Conservation (phyloP, 139 green algal species). For the Picochlorum sp. region DNA sequence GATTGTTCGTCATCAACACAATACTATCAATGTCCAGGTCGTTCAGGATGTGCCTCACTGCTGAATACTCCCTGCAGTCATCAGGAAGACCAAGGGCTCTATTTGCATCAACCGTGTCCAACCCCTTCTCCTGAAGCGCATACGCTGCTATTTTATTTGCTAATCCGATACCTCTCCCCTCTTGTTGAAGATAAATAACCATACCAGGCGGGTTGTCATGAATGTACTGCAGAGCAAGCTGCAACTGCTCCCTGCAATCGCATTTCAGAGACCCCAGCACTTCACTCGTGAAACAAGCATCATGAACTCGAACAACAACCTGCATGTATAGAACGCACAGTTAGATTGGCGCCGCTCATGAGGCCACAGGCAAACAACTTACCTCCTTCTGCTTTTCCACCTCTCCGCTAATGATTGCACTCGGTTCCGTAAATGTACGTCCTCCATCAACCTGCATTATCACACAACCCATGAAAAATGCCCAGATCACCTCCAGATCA, state of each 20-base stretch:
- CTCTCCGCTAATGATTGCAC: slow-evolving; percentile 68
- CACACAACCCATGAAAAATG: neutral
- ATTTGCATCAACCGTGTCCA: slow-evolving; percentile 95
- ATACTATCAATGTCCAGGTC: slow-evolving; percentile 71
- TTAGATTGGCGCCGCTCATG: neutral
- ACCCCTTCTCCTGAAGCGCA: slow-evolving; percentile 75
- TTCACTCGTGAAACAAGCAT: slow-evolving; percentile 93
- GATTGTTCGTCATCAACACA: slow-evolving; percentile 90
- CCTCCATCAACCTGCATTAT: slow-evolving; percentile 63
- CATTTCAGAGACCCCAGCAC: slow-evolving; percentile 92
- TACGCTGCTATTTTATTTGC: slow-evolving; percentile 98
- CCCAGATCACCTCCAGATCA: neutral
- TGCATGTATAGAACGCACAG: slow-evolving; percentile 21
- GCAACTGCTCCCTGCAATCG: slow-evolving; percentile 87
- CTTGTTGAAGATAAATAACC: slow-evolving; percentile 93
- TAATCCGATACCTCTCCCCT: slow-evolving; percentile 87
- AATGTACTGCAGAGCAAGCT: slow-evolving; percentile 75
- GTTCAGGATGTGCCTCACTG: slow-evolving; percentile 79
- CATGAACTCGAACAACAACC: slow-evolving; percentile 82
- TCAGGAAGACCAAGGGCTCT: slow-evolving; percentile 81
- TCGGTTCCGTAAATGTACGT: slow-evolving; percentile 71
- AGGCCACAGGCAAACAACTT: slow-evolving; percentile 1
- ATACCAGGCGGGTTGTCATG: slow-evolving; percentile 55
- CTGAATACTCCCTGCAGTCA: slow-evolving; percentile 87
- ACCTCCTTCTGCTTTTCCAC: slow-evolving; percentile 69